These are phyloP conservation scores for Cystobasidium tubakii DNA, from an alignment of 768 basidiomycete genomes.

Conservation along the genomic window DNA sequence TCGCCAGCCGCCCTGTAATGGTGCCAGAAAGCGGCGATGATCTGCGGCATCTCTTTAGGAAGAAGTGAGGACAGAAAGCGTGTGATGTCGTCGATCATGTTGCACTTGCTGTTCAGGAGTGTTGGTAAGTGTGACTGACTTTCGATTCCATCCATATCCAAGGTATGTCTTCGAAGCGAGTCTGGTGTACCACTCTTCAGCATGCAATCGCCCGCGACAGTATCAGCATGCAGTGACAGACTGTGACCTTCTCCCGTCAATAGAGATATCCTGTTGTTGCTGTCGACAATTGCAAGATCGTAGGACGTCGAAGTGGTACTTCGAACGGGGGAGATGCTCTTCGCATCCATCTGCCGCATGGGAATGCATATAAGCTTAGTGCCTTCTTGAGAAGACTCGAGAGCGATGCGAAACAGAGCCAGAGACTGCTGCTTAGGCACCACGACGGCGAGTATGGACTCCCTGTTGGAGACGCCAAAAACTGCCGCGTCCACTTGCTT, in stretches of 20 bases:
- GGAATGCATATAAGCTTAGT: slow-evolving; percentile 2
- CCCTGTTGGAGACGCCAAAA: neutral
- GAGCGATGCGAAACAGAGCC: slow-evolving; percentile 11
- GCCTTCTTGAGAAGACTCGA: neutral
- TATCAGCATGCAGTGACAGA: neutral
- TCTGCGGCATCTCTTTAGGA: neutral
- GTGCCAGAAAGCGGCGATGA: neutral
- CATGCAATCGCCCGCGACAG: too few species aligned
- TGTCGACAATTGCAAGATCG: neutral
- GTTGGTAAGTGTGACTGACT: neutral
- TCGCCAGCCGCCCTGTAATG: neutral
- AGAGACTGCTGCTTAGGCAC: neutral
- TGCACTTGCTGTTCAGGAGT: neutral
- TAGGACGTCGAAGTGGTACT: neutral
- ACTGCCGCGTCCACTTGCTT: neutral
- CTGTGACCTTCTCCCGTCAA: neutral
- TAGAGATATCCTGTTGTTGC: neutral
- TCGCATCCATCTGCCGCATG: neutral
- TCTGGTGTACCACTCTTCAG: too few species aligned
- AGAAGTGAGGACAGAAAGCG: neutral
- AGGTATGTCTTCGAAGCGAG: too few species aligned
- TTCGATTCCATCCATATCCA: neutral
- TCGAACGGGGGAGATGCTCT: neutral
- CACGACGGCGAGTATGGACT: neutral
- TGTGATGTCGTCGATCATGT: neutral